Base-by-base conservation (phyloP, 1,284 basidiomycete species). In the Ceratobasidium papillatum region DNA sequence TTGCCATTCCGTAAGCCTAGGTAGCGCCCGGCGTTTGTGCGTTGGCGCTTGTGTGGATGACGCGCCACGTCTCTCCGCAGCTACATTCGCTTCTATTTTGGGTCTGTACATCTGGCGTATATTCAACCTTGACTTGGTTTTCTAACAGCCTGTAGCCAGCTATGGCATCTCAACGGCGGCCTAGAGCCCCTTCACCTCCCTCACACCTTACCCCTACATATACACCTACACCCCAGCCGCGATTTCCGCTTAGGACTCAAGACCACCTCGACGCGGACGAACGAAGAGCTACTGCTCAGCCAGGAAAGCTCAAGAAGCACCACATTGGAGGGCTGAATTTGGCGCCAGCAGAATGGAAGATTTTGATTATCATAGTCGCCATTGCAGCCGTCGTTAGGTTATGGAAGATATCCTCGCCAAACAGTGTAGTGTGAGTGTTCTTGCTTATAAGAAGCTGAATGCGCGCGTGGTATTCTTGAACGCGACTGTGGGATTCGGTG, bases 391-490 rank as follows among this genome's bases (percentile, higher is more conserved):
- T 85, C 43, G 93, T 97, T 12, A 87, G 96, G 65, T 81, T 95
- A 68, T 96, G 91, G 83, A 87, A 91, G 74, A 84, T 98, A 64
- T 92, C 91, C 43, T 87, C 89, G 80, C 95, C 96, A 0, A 87
- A 90, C 75, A 95, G 93, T 79, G 94, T 98, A 45, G 95, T 98
- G 94, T 96, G 79, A 85, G 94, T 88, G 12, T 8, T 27, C 14
- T 38, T 7, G 12, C 9, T 45, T 17, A 17, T 17, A 47, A 19
- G 45, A n/a, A 17, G 14, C 19, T 45, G 14, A 41, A n/a, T 51
- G 22, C 51, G 27, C 27, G 51, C 17, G 27, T 51, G 11, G 34
- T 43, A 4, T 32, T 52, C 27, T 3, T 34, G 4, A 11, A 27
- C 19, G 32, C 19, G 38, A 25, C 32, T n/a, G n/a, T 34, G 36